Percentiles rank a stretch among this genome's conserved stretches.
Evolutionary conservation across 73 alveolate genomes (phyloP).

Genomic region (Blepharisma japonicum): DNA sequence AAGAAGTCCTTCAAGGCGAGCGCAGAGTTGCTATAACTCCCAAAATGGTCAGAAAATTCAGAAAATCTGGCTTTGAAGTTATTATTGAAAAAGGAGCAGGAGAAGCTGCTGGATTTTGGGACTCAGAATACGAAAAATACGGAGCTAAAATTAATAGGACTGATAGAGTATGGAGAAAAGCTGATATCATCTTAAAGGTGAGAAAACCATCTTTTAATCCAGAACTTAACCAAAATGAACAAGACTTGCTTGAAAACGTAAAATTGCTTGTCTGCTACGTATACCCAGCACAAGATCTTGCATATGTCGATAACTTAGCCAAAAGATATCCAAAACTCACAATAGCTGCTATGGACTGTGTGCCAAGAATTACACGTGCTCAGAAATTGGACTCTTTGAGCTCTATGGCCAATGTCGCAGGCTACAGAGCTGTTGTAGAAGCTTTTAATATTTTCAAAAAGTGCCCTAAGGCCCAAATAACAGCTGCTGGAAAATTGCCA

Average conservation of each 20-base stretch:
- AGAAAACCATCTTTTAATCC: conserved; percentile 28
- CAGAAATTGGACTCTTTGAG: conserved; percentile 63
- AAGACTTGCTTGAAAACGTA: not conserved
- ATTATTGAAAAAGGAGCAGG: conserved; percentile 54
- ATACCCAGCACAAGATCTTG: conserved; percentile 35
- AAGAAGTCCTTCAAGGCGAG: conserved; percentile 28
- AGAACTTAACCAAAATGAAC: conserved; percentile 9
- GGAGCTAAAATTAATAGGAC: conserved; percentile 39
- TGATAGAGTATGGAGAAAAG: not conserved
- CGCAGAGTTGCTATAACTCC: conserved; percentile 46
- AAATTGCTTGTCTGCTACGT: conserved; percentile 30
- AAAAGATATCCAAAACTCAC: conserved; percentile 31
- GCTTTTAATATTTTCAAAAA: conserved; percentile 53
- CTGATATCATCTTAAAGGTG: conserved; percentile 42
- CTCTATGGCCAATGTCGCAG: conserved; percentile 66
- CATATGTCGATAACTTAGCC: not conserved
- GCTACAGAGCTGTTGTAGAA: conserved; percentile 78
- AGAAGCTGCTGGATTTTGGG: conserved; percentile 45
- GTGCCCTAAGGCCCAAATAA: conserved; percentile 36
- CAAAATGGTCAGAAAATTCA: conserved; percentile 1
- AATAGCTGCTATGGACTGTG: conserved; percentile 54
- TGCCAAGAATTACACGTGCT: conserved; percentile 81
- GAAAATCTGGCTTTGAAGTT: conserved; percentile 36
- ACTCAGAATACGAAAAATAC: conserved; percentile 42
- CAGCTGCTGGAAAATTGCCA: conserved; percentile 59